phyloP scores from a whole-genome alignment of 1,139 yeast species.

The Suhomyces choctaworum region DNA sequence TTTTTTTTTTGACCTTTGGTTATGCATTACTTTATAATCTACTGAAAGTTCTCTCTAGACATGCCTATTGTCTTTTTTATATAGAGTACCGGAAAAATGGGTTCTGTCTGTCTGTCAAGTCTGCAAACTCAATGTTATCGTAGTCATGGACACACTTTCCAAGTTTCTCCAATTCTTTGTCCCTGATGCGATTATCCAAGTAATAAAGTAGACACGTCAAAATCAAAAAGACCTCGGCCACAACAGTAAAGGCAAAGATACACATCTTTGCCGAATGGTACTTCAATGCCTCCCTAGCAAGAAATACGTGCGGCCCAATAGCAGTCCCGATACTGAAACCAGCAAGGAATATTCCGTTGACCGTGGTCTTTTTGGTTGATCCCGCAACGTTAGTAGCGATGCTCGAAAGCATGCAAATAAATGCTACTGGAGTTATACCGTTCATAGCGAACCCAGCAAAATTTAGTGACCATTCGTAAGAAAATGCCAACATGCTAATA shows the following conservation, averaged over 20 bases:
- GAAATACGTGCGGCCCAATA: constrained; percentile 70
- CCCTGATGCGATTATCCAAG: constrained; percentile 44
- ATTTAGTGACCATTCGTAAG: constrained; percentile 16
- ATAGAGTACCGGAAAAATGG: constrained; percentile 54
- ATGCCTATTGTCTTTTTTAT: too few relatives aligned
- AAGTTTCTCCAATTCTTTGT: constrained; percentile 32
- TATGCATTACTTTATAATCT: too few relatives aligned
- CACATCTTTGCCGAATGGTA: constrained; percentile 51
- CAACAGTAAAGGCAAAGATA: constrained; percentile 43
- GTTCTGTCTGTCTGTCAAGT: constrained; percentile 67
- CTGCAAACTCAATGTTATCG: constrained; percentile 54
- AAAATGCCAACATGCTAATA: constrained; percentile 52
- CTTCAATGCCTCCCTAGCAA: constrained; percentile 51
- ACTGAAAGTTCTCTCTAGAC: too few relatives aligned
- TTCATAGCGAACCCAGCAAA: constrained; percentile 15
- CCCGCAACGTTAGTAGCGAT: constrained; percentile 67
- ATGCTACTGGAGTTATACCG: constrained; percentile 37
- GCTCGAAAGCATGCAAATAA: constrained; percentile 48
- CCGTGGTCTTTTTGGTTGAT: constrained; percentile 63
- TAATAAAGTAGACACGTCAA: constrained; percentile 34
- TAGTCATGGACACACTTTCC: neutral
- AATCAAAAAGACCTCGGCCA: constrained; percentile 24
- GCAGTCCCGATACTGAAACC: constrained; percentile 70
- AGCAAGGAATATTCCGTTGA: constrained; percentile 58
- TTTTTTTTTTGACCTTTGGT: too few relatives aligned